Evolutionary conservation across 2,329 filamentous ascomycete genomes (phyloP).

Genomic region (Phaeoacremonium minimum): DNA sequence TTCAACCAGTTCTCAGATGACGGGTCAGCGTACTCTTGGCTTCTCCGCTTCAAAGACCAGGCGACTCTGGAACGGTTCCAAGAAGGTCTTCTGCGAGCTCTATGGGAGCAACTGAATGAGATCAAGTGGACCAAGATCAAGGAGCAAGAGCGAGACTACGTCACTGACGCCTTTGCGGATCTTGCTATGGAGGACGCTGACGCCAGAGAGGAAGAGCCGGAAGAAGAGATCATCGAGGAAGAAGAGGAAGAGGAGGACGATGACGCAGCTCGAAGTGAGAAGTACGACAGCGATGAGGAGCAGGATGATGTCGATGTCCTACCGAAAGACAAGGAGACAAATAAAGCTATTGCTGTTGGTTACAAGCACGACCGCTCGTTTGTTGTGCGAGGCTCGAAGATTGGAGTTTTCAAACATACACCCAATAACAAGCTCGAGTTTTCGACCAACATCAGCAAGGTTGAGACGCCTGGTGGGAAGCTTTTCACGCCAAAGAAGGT

Average conservation of each 20-base stretch:
- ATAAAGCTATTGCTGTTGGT: slow-evolving; percentile 93
- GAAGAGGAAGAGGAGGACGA: slow-evolving; percentile 55
- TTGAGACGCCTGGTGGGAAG: slow-evolving; percentile 81
- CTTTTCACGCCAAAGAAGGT: slow-evolving; percentile 94
- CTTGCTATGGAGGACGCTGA: slow-evolving; percentile 81
- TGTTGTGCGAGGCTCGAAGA: slow-evolving; percentile 94
- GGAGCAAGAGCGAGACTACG: slow-evolving; percentile 88
- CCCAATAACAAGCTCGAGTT: slow-evolving; percentile 90
- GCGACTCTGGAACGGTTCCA: slow-evolving; percentile 81
- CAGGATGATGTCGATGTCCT: slow-evolving; percentile 77
- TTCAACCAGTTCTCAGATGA: slow-evolving; percentile 94
- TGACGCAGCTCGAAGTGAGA: slow-evolving; percentile 49
- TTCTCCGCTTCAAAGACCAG: slow-evolving; percentile 86
- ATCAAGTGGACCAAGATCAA: slow-evolving; percentile 92
- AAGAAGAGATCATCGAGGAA: slow-evolving; percentile 45
- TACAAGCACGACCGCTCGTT: slow-evolving; percentile 98
- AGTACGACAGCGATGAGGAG: slow-evolving; percentile 55
- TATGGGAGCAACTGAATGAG: slow-evolving; percentile 96
- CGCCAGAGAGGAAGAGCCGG: slow-evolving; percentile 33
- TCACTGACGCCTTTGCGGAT: slow-evolving; percentile 92
- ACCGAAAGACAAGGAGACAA: slow-evolving; percentile 66
- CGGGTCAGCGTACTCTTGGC: slow-evolving; percentile 90
- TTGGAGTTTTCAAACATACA: slow-evolving; percentile 97
- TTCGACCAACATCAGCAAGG: slow-evolving; percentile 94
- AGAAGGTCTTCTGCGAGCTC: slow-evolving; percentile 86